A percentile compares a stretch with the other conserved stretches of the same genome.
phyloP scores from a whole-genome alignment of 140 eudicot genomes.

The Bidens hawaiensis region DNA sequence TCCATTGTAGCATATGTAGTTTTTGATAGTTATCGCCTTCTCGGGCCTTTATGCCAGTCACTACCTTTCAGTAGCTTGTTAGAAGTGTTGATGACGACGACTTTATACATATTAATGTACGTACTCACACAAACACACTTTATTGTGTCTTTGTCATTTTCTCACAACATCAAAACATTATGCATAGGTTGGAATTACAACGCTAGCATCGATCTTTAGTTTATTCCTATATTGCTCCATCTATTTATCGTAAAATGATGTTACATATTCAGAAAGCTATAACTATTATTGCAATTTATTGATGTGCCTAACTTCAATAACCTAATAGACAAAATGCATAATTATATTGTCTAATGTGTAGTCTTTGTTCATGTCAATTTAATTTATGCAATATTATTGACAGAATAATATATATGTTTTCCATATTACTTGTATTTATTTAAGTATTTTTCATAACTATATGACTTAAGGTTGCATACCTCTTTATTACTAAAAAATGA shows the following conservation, averaged over 20 bases:
- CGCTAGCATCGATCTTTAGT: constrained; percentile 14
- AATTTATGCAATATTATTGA: neutral
- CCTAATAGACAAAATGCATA: neutral
- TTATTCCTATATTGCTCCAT: constrained; percentile 17
- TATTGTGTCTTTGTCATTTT: neutral
- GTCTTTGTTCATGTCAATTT: neutral
- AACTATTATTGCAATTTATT: constrained; percentile 5
- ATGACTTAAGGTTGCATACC: too few relatives aligned
- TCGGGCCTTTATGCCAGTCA: constrained; percentile 11
- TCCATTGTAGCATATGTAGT: neutral
- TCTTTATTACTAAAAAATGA: too few relatives aligned
- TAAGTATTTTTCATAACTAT: neutral
- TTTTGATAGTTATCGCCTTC: too few relatives aligned
- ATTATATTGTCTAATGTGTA: neutral
- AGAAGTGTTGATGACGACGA: constrained; percentile 7
- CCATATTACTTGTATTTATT: neutral
- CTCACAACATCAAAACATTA: neutral
- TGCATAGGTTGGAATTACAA: constrained; percentile 10
- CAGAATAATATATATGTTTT: neutral
- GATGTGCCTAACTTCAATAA: constrained; percentile 8
- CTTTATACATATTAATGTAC: too few relatives aligned
- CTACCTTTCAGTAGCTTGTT: neutral
- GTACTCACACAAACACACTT: too few relatives aligned
- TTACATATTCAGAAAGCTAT: neutral
- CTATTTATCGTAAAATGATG: constrained; percentile 20